These are phyloP conservation scores for Nyssa sinensis DNA, from an alignment of 148 eudicot genomes.

Conservation along the genomic window DNA sequence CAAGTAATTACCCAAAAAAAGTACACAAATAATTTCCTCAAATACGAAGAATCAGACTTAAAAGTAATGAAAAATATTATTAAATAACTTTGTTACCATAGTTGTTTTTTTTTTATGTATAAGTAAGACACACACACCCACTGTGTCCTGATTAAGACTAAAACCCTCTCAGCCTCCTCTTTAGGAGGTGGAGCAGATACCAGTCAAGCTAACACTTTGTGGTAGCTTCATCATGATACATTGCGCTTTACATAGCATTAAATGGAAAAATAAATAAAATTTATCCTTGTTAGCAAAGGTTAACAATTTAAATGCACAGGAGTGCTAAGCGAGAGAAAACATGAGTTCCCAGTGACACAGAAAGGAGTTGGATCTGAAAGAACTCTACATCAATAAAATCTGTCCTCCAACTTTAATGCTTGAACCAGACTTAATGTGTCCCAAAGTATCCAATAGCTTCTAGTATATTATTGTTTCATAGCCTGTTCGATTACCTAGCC, in stretches of 20 bases:
- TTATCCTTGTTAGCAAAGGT: too few relatives aligned
- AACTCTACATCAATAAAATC: neutral
- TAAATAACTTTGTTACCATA: too few relatives aligned
- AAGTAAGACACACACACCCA: too few relatives aligned
- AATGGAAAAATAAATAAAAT: too few relatives aligned
- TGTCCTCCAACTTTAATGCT: neutral
- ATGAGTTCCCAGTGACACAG: neutral
- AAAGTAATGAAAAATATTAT: neutral
- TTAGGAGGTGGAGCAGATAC: too few relatives aligned
- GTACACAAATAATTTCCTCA: neutral
- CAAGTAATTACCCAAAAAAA: too few relatives aligned
- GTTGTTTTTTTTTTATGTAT: too few relatives aligned
- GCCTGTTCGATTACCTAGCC: neutral
- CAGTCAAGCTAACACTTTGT: too few relatives aligned
- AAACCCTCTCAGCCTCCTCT: too few relatives aligned
- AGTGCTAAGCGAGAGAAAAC: neutral
- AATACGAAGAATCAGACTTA: neutral
- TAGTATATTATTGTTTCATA: neutral
- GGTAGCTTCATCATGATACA: too few relatives aligned
- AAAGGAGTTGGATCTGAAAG: neutral
- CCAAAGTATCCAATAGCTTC: neutral
- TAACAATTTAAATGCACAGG: neutral
- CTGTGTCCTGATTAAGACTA: too few relatives aligned
- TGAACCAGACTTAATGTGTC: neutral
- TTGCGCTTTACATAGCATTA: too few relatives aligned